Evolutionary conservation across 2,329 filamentous ascomycete species (phyloP).

Genomic region (Conoideocrella luteorostrata): DNA sequence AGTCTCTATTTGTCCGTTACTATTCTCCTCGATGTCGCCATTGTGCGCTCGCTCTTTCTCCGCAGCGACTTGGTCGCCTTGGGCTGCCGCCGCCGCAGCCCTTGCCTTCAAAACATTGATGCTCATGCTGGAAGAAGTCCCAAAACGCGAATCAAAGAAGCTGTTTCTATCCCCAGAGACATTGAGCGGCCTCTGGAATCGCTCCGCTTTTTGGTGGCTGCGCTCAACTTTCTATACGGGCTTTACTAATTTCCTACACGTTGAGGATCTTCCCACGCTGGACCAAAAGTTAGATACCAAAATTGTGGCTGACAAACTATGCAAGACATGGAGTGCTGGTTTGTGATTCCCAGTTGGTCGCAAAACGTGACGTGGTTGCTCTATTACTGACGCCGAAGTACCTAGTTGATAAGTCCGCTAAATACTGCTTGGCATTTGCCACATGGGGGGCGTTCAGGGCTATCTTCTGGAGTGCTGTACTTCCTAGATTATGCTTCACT

Average conservation of each 20-base stretch:
- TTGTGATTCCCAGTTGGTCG: neutral
- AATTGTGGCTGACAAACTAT: neutral
- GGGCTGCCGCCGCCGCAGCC: conserved; percentile 27
- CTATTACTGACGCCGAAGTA: neutral
- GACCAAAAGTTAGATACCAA: neutral
- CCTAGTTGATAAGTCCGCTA: conserved; percentile 4
- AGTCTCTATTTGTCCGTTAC: conserved; percentile 34
- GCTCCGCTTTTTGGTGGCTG: neutral
- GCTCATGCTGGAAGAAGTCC: conserved; percentile 1
- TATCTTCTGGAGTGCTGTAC: conserved; percentile 23
- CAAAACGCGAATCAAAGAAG: neutral
- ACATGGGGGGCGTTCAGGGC: too few species aligned
- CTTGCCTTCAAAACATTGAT: conserved; percentile 26
- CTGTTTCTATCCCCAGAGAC: neutral
- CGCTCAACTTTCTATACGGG: neutral
- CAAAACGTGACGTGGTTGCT: neutral
- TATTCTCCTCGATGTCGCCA: conserved; percentile 36
- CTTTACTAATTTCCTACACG: neutral
- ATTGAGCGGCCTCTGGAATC: neutral
- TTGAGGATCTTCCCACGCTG: neutral
- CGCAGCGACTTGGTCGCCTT: conserved; percentile 18
- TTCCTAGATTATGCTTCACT: conserved; percentile 24
- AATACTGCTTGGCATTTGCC: neutral
- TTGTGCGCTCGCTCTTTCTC: conserved; percentile 22
- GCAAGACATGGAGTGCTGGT: neutral